Percentiles rank a stretch among this genome's conserved stretches.
Conservation (phyloP, 176 grass and related monocot genomes). For the Oryza australiensis region DNA sequence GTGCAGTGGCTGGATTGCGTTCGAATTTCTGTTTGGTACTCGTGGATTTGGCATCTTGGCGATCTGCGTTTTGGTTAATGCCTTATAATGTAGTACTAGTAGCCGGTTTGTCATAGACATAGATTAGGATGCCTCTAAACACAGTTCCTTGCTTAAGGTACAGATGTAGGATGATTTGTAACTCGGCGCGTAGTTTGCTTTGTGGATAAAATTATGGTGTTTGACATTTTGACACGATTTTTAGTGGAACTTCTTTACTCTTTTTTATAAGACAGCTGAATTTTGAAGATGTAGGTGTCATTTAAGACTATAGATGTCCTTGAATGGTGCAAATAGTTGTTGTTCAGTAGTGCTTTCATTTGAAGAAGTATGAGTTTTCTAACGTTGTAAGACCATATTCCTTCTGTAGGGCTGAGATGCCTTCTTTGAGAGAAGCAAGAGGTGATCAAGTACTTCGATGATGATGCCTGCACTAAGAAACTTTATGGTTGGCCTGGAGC, state of each 20-base stretch:
- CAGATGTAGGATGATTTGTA: too few species aligned
- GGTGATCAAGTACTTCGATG: constrained; percentile 55
- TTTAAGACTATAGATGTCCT: not conserved
- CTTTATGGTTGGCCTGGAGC: constrained; percentile 68
- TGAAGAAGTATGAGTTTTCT: not conserved
- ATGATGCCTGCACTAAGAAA: constrained; percentile 58
- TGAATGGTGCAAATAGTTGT: not conserved
- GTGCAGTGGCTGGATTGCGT: not conserved
- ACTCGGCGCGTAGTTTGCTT: not conserved
- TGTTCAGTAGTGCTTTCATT: constrained; percentile 4
- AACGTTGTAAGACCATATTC: constrained; percentile 25
- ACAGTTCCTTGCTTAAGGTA: not conserved
- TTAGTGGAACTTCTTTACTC: not conserved
- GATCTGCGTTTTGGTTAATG: not conserved
- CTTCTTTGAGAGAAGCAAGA: constrained; percentile 63
- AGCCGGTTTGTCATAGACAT: too few species aligned
- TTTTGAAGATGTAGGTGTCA: not conserved
- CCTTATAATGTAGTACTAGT: not conserved
- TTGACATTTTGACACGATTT: not conserved
- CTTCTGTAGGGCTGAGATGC: constrained; percentile 42
- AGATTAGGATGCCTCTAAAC: not conserved
- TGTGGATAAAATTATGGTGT: not conserved
- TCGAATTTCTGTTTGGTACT: not conserved
- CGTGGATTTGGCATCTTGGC: not conserved
- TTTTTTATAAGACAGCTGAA: not conserved